Conservation (phyloP, 2,329 filamentous ascomycete genomes). For the Phyllosticta paracitricarpa region DNA sequence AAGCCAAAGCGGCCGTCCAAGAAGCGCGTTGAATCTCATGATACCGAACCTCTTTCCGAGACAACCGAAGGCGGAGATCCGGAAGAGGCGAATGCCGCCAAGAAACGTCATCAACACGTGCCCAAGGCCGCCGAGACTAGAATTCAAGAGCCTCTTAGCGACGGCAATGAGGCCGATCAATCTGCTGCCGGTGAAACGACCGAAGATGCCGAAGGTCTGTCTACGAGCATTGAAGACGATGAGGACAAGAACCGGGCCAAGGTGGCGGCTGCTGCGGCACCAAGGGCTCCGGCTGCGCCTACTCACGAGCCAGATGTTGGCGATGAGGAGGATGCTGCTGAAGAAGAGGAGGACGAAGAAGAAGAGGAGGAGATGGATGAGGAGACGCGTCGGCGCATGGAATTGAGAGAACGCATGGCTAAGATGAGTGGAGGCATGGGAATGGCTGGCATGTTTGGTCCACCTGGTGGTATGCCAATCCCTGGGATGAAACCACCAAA, state of each 20-base stretch:
- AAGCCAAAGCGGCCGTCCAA: slow-evolving; percentile 68
- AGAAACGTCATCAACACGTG: slow-evolving; percentile 26
- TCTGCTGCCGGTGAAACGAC: slow-evolving; percentile 52
- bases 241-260: slow-evolving; percentile 44
- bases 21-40: slow-evolving; percentile 48
- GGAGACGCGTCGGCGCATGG: slow-evolving; percentile 73
- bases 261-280: neutral
- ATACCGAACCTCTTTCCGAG: slow-evolving; percentile 19
- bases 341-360: slow-evolving; percentile 58
- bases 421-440: slow-evolving; percentile 98
- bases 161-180: slow-evolving; percentile 56
- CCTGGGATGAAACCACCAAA: slow-evolving; percentile 33
- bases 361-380: slow-evolving; percentile 82
- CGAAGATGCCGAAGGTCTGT: slow-evolving; percentile 51
- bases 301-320: slow-evolving; percentile 36
- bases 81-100: slow-evolving; percentile 28
- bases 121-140: slow-evolving; percentile 29
- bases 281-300: slow-evolving; percentile 28
- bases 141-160: slow-evolving; percentile 45
- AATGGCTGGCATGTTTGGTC: slow-evolving; percentile 88
- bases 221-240: slow-evolving; percentile 64
- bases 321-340: slow-evolving; percentile 40
- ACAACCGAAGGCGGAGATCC: slow-evolving; percentile 22
- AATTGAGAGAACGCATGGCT: slow-evolving; percentile 89
- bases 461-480: slow-evolving; percentile 57